These are phyloP conservation scores for Pseudozyma flocculosa DNA, from an alignment of 1,284 basidiomycete genomes.

Conservation along the genomic window DNA sequence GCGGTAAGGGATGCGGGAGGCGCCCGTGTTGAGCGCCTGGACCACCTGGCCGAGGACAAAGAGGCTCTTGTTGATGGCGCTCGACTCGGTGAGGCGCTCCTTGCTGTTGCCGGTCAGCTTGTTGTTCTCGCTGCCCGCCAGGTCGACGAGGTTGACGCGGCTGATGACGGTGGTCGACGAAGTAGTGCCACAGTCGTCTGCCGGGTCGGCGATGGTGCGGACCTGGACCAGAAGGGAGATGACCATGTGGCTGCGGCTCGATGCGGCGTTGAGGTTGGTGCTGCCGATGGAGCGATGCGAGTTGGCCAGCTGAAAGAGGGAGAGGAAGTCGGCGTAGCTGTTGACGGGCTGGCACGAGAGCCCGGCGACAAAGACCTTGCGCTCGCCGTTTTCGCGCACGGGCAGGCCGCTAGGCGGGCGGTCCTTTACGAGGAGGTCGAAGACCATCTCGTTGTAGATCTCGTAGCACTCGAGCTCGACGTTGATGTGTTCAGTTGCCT, in stretches of 20 bases:
- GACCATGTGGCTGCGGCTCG: conserved; percentile 86
- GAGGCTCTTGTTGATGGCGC: conserved; percentile 96
- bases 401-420: conserved; percentile 25
- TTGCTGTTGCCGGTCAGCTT: conserved; percentile 73
- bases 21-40: conserved; percentile 68
- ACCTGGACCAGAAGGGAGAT: conserved; percentile 69
- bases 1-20: conserved; percentile 2
- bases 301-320: conserved; percentile 71
- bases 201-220: too few species aligned
- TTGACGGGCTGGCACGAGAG: conserved; percentile 78
- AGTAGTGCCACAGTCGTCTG: too few species aligned
- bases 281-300: conserved; percentile 91
- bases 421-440: conserved; percentile 67
- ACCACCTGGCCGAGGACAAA: conserved; percentile 98
- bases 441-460: conserved; percentile 97
- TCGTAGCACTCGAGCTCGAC: conserved; percentile 62
- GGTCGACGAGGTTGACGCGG: conserved; percentile 87
- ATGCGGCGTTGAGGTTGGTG: conserved; percentile 88
- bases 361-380: conserved; percentile 74
- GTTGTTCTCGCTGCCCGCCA: conserved; percentile 92
- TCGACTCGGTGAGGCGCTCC: conserved; percentile 82
- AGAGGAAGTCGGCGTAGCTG: conserved; percentile 60
- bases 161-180: too few species aligned
- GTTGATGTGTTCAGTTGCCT: background rate
- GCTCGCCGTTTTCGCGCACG: conserved; percentile 65